Base-by-base conservation (phyloP, 176 grass and related monocot species). In the Alopecurus myosuroides region DNA sequence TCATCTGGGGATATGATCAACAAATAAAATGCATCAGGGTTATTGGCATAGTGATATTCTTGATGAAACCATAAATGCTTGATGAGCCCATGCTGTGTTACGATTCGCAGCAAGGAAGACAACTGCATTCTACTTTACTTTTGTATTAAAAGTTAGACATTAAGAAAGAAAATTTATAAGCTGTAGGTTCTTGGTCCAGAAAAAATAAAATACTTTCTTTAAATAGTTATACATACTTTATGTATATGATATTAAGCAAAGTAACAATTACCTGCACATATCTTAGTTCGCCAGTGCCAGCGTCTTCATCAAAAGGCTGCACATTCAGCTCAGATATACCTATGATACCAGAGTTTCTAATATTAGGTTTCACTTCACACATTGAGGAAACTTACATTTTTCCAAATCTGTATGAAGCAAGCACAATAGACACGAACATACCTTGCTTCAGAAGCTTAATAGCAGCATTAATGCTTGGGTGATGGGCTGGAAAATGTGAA, bases 311-410 rank as follows among this genome's bases (percentile, higher is more conserved):
- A 85, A 85, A 98, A 81, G 93, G 93, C 84, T 88, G 87, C 83
- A 98, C 84, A 90, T 85, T 88, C 78, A 98, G 82, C 91, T 95
- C 88, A 71, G 88, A 93, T 85, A 98, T 95, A 87, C 91, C 96
- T 98, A 71, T 57, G 86, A 62, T 56, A 51, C 52, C 12, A 91
- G 29, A 82, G 88, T 42, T 42, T 42, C 6, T 64, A 26, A 74
- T 79, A 50, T 66, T 79, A 72, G 30, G 26, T 28, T 14, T 75
- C 29, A 62, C 3, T 55, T 37, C 11, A 73, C 9, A 34, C 74
- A 79, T 46, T 63, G 15, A 80, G 80, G 37, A 41, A 49, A 73
- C 14, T 39, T 39, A 44, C 2, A 17, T 23, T 51, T n/a, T 35
- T 22, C 42, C 33, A 69, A 45, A 76, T 80, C 30, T 37, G 33